These are phyloP conservation scores for Apophysomyces ossiformis DNA, from an alignment of 371 early-diverging fungal genomes.

Conservation along the genomic window DNA sequence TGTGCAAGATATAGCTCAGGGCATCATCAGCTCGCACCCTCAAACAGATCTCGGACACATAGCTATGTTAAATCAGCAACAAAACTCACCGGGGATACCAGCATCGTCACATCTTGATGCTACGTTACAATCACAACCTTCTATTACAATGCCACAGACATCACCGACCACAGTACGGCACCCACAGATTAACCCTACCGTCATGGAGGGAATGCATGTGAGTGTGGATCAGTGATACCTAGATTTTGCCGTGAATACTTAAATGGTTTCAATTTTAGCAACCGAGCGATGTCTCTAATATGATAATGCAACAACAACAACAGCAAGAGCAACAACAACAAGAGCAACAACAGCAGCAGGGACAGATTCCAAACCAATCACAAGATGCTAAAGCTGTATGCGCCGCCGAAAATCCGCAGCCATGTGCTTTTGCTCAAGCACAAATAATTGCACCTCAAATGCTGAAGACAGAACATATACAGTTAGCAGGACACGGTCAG, in stretches of 20 bases:
- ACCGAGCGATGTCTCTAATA: not conserved
- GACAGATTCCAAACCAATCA: not conserved
- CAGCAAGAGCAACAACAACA: not conserved
- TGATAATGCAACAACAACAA: slow-evolving; percentile 1
- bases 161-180: not conserved
- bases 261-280: not conserved
- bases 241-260: not conserved
- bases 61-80: not conserved
- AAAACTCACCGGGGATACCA: not conserved
- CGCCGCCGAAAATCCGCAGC: not conserved
- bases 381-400: not conserved
- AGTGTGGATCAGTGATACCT: not conserved
- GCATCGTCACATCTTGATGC: not conserved
- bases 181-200: not conserved
- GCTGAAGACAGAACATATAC: not conserved
- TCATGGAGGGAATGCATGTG: not conserved
- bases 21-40: slow-evolving; percentile 1
- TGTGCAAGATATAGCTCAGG: not conserved
- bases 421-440: not conserved
- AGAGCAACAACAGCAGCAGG: not conserved
- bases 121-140: not conserved
- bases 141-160: not conserved
- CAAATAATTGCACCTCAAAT: not conserved
- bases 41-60: slow-evolving; percentile 9
- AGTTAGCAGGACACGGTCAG: not conserved